Conservation (phyloP, 164 flowering plant genomes). For the Annona squamosa region DNA sequence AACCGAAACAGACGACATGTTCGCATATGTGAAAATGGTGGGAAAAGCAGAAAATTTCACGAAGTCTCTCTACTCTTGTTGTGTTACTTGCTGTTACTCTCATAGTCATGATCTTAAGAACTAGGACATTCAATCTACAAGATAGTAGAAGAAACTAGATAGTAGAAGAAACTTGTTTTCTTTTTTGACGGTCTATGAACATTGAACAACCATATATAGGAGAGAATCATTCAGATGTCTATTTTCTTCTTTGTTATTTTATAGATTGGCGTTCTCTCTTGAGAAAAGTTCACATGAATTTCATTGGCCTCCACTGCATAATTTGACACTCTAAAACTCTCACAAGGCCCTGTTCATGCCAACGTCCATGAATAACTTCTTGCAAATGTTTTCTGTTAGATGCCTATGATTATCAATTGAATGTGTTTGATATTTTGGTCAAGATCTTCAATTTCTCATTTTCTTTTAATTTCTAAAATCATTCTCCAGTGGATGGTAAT, state of each 20-base stretch:
- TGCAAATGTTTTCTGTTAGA: neutral
- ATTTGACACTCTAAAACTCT: neutral
- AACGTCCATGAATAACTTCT: neutral
- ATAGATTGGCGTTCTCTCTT: too few species aligned
- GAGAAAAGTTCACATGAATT: too few species aligned
- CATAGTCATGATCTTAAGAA: too few species aligned
- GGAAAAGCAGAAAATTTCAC: too few species aligned
- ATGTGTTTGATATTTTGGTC: neutral
- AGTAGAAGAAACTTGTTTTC: too few species aligned
- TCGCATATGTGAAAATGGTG: neutral
- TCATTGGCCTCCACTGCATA: neutral
- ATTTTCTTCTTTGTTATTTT: neutral
- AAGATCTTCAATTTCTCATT: neutral
- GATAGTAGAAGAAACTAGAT: too few species aligned
- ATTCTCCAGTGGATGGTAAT: constrained; percentile 56
- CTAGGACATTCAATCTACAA: too few species aligned
- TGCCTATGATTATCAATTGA: neutral
- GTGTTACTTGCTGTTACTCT: too few species aligned
- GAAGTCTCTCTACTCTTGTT: too few species aligned
- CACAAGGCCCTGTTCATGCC: neutral
- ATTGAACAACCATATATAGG: neutral
- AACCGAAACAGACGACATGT: neutral
- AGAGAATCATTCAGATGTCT: neutral
- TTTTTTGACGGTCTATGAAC: too few species aligned
- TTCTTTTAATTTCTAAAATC: neutral